phyloP scores from a whole-genome alignment of 257 asterid genomes.

The Penstemon davidsonii region DNA sequence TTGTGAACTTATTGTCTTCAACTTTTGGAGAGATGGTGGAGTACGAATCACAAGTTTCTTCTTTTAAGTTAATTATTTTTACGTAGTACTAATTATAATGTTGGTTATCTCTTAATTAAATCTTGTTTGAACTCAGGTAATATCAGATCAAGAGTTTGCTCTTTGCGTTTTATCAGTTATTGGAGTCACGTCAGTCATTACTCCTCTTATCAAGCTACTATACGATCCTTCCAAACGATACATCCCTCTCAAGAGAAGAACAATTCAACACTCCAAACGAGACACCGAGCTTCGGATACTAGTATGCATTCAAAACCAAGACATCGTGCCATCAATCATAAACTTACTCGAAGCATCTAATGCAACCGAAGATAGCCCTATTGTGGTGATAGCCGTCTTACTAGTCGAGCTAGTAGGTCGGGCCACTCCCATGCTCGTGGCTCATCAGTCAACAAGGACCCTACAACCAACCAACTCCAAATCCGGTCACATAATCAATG shows the following conservation, averaged over 20 bases:
- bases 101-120: too few relatives aligned
- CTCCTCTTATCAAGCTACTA: conserved; percentile 53
- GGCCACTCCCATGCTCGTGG: conserved; percentile 65
- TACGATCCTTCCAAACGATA: conserved; percentile 44
- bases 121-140: conserved; percentile 34
- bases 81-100: too few relatives aligned
- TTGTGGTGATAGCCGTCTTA: conserved; percentile 62
- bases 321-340: conserved; percentile 52
- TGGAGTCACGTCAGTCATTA: conserved; percentile 50
- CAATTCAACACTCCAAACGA: conserved; percentile 59
- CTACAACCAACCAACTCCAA: conserved; percentile 46
- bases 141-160: conserved; percentile 55
- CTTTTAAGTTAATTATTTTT: background rate
- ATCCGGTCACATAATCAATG: conserved; percentile 60
- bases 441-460: conserved; percentile 53
- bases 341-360: conserved; percentile 70
- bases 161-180: conserved; percentile 49
- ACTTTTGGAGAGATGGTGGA: conserved; percentile 52
- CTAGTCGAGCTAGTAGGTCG: conserved; percentile 70
- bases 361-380: conserved; percentile 58
- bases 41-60: conserved; percentile 25
- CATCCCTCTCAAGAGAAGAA: conserved; percentile 44
- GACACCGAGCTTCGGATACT: conserved; percentile 59
- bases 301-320: conserved; percentile 60
- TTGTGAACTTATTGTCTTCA: conserved; percentile 61